Conservation (phyloP, 768 basidiomycete genomes). For the Cystofilobasidium bisporidii region DNA sequence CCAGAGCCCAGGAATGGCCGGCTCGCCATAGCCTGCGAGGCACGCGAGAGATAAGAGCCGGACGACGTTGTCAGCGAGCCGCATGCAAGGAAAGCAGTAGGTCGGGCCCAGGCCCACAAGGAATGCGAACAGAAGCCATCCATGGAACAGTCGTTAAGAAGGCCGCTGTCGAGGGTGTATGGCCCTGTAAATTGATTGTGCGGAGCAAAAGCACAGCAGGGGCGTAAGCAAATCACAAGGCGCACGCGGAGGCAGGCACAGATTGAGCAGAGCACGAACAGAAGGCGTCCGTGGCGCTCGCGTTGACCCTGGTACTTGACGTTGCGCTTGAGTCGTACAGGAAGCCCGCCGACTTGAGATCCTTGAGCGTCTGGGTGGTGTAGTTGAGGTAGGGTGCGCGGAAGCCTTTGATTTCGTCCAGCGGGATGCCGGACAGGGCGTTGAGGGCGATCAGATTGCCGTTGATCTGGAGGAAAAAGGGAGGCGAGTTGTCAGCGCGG, state of each 20-base stretch:
- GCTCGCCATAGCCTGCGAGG: constrained; percentile 59
- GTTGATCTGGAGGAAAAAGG: constrained; percentile 48
- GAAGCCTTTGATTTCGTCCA: constrained; percentile 58
- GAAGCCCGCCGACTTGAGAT: constrained; percentile 13
- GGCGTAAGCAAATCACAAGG: too few relatives aligned
- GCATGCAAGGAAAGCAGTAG: too few relatives aligned
- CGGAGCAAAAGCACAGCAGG: too few relatives aligned
- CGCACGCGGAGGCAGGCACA: too few relatives aligned
- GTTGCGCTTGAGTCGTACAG: constrained; percentile 58
- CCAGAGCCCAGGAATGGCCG: constrained; percentile 68
- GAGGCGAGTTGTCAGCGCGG: not conserved
- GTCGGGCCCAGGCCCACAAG: too few relatives aligned
- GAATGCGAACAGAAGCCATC: not conserved
- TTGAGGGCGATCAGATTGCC: constrained; percentile 72
- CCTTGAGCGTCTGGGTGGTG: constrained; percentile 39
- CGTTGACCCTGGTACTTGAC: constrained; percentile 57
- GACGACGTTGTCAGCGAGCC: too few relatives aligned
- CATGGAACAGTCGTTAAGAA: constrained; percentile 75
- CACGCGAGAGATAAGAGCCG: too few relatives aligned
- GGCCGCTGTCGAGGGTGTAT: constrained; percentile 54
- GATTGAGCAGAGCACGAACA: constrained; percentile 52
- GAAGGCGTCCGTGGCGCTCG: constrained; percentile 58
- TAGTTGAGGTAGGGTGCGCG: constrained; percentile 58
- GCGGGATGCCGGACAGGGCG: constrained; percentile 64
- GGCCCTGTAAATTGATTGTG: too few relatives aligned